Evolutionary conservation across 1,284 basidiomycete species (phyloP), one percentile per base, ranked within the genome.

Genomic region (Veloporphyrellus conicus): DNA sequence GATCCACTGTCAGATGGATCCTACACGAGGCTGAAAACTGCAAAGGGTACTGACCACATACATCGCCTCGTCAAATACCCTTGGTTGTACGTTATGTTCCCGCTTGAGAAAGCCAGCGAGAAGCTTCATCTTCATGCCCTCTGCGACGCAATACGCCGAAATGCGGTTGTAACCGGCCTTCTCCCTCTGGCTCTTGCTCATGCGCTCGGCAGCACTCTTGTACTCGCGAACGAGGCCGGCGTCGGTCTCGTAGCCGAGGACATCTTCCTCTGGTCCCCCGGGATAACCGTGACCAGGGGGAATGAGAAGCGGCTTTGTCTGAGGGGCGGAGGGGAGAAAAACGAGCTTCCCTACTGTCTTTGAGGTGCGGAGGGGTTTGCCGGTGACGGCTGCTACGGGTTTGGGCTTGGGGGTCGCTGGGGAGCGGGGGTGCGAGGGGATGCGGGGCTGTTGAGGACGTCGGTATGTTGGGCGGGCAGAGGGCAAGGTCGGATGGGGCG

Each of bases 271-370:
- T 28, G 42, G 47, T 34, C 37, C 48, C 2, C 38, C 48, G 2
- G 58, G 53, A 23, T 61, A 63, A 10, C 41, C 45, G 7, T 33
- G 14, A 3, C 49, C 58, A 0, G 71, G 63, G 5, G 76, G 72
- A 6, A 64, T 66, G 8, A 76, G 77, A 6, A 93, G 69, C 0
- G 92, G 88, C 49, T 84, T 87, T 1, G 93, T 90, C 68, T 97
- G 93, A 3, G 91, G 90, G 41, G 85, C 93, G 40, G 90, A 91
- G 0, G 93, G 93, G 11, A 97, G 78, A 18, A 93, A 76, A 6
- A 97, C 92, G 55, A 95, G 90, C 63, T 91, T 92, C 58, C 94
- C 91, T 0, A 85, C 88, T 1, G 88, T 93, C 71, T 97, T 97
- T 14, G 90, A 93, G 0, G 90, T 88, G 39, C 93, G 78, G 68